Evolutionary conservation across 768 basidiomycete genomes (phyloP).

Genomic region (Lentinula lateritia): DNA sequence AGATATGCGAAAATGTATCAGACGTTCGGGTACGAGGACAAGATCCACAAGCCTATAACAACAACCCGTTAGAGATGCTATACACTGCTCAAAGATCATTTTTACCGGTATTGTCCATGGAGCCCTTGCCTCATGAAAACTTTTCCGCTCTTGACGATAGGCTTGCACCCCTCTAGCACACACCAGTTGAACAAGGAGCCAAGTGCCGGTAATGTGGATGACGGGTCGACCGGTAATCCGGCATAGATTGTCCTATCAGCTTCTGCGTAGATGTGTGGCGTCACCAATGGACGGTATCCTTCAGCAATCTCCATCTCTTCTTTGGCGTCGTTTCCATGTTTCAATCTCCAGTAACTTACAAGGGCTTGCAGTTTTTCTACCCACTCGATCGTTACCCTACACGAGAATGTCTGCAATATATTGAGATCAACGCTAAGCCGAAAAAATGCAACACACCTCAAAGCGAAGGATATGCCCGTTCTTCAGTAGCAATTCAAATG

Average conservation of each 20-base stretch:
- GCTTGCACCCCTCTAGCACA: conserved; percentile 69
- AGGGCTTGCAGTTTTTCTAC: conserved; percentile 68
- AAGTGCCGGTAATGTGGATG: conserved; percentile 51
- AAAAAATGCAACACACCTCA: conserved; percentile 51
- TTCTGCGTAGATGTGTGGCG: conserved; percentile 44
- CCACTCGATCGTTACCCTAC: conserved; percentile 76
- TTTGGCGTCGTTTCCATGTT: conserved; percentile 69
- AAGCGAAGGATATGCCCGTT: conserved; percentile 68
- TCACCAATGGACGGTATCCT: conserved; percentile 51
- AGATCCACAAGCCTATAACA: conserved; percentile 52
- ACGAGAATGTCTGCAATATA: conserved; percentile 52
- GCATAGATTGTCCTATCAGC: conserved; percentile 37
- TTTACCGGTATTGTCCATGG: conserved; percentile 76
- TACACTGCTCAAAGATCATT: background rate
- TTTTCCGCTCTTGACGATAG: conserved; percentile 69
- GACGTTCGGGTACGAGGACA: conserved; percentile 68
- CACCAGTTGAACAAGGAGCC: conserved; percentile 84
- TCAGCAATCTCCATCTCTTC: conserved; percentile 79
- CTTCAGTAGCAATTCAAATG: conserved; percentile 72
- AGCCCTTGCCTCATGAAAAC: conserved; percentile 67
- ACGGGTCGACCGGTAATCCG: conserved; percentile 48
- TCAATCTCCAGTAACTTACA: conserved; percentile 72
- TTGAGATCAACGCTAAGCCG: background rate
- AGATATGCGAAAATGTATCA: conserved; percentile 68
- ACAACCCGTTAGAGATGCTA: conserved; percentile 15